phyloP scores from a whole-genome alignment of 192 early-diverging fungal genomes.

The Chytriomyces sp. region DNA sequence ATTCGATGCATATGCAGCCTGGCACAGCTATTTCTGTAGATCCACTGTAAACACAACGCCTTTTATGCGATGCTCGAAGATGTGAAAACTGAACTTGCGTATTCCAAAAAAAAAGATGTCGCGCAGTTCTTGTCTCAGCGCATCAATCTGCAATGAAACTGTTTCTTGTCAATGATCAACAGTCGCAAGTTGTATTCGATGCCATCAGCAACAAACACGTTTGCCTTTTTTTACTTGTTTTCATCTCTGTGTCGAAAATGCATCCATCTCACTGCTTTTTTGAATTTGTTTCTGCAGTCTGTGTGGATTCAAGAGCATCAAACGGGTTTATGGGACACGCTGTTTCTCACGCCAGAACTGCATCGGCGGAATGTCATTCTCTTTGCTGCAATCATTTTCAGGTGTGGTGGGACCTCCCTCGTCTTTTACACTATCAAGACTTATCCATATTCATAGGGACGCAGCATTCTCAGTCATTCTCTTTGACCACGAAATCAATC shows the following conservation, averaged over 20 bases:
- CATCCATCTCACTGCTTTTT: constrained; percentile 28
- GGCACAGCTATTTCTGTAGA: constrained; percentile 45
- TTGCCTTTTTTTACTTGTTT: background rate
- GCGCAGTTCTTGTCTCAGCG: constrained; percentile 41
- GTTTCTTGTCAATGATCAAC: constrained; percentile 8
- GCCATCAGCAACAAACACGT: background rate
- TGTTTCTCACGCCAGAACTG: no score
- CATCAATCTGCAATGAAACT: constrained; percentile 17
- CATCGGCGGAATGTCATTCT: no score
- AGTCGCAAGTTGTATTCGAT: background rate
- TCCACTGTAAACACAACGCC: constrained; percentile 27
- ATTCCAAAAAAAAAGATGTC: constrained; percentile 16
- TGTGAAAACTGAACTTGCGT: background rate
- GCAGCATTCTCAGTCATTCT: constrained; percentile 9
- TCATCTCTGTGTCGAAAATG: constrained; percentile 5
- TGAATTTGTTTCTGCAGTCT: constrained; percentile 18
- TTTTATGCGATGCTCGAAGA: background rate
- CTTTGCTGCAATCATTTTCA: no score
- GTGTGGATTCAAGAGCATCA: constrained; percentile 8
- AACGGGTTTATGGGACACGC: background rate
- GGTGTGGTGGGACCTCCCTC: no score
- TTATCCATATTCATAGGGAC: constrained; percentile 8
- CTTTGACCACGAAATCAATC: background rate
- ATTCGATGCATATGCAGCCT: constrained; percentile 19
- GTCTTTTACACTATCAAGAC: constrained; percentile 6